Evolutionary conservation across 768 basidiomycete species (phyloP).

Genomic region (Galerina sulciceps): DNA sequence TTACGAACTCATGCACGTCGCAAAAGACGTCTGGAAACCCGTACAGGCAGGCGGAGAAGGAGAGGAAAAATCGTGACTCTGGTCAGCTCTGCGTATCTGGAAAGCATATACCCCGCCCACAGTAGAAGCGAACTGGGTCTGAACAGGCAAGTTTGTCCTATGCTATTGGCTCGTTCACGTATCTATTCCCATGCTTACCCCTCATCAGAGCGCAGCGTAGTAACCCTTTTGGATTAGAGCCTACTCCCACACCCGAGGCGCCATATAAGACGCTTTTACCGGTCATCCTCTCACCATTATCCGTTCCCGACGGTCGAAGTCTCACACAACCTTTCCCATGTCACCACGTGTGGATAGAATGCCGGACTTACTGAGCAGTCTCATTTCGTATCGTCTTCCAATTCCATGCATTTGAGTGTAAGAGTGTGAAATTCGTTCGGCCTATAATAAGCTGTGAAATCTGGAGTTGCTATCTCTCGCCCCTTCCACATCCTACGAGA

Average conservation of each 20-base stretch:
- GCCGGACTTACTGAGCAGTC: not conserved
- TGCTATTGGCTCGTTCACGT: not conserved
- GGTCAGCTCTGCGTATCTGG: not conserved
- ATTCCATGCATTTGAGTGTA: no score
- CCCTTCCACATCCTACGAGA: constrained; percentile 1
- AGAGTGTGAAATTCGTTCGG: no score
- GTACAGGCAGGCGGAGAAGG: constrained; percentile 28
- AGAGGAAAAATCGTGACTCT: constrained; percentile 21
- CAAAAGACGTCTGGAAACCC: constrained; percentile 87
- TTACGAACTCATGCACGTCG: constrained; percentile 92
- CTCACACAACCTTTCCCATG: constrained; percentile 8
- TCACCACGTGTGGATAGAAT: constrained; percentile 17
- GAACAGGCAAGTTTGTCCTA: constrained; percentile 3
- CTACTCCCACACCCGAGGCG: not conserved
- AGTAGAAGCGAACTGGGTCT: not conserved
- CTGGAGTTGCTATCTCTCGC: not conserved
- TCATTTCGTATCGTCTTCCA: not conserved
- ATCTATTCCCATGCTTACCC: constrained; percentile 13
- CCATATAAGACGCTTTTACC: not conserved
- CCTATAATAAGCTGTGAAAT: no score
- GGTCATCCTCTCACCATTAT: constrained; percentile 1
- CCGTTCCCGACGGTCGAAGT: not conserved
- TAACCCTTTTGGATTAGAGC: not conserved
- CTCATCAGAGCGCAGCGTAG: not conserved
- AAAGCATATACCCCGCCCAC: no score